These are phyloP conservation scores for Curvularia sp. DNA, from an alignment of 2,329 filamentous ascomycete genomes.

Conservation along the genomic window DNA sequence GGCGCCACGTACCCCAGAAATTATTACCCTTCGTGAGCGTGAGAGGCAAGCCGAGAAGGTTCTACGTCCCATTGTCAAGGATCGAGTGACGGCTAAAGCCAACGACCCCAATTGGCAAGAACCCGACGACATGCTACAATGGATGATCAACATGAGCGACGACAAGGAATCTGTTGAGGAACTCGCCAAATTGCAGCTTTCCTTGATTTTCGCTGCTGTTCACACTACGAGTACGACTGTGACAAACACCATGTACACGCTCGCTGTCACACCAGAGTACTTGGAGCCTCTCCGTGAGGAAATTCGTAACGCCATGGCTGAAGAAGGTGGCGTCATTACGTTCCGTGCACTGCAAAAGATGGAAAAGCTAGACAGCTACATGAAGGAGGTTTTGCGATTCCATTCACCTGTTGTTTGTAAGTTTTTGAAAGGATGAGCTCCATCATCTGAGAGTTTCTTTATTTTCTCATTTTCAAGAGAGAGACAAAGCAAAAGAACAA, in stretches of 20 bases:
- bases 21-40: slow-evolving; percentile 30
- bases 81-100: slow-evolving; percentile 32
- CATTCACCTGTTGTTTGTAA: slow-evolving; percentile 35
- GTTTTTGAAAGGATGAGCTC: slow-evolving; percentile 1
- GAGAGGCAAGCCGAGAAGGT: slow-evolving; percentile 23
- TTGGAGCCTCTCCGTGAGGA: slow-evolving; percentile 54
- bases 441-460: too few relatives aligned
- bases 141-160: slow-evolving; percentile 41
- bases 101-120: slow-evolving; percentile 41
- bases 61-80: slow-evolving; percentile 37
- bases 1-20: slow-evolving; percentile 35
- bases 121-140: slow-evolving; percentile 51
- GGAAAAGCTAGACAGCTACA: slow-evolving; percentile 48
- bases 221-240: slow-evolving; percentile 41
- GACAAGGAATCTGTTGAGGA: slow-evolving; percentile 11
- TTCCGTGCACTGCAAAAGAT: slow-evolving; percentile 43
- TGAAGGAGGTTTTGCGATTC: slow-evolving; percentile 46
- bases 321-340: slow-evolving; percentile 45
- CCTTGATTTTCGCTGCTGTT: slow-evolving; percentile 42
- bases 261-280: slow-evolving; percentile 50
- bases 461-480: not conserved
- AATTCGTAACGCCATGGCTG: slow-evolving; percentile 48
- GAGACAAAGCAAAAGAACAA: not conserved
- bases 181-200: slow-evolving; percentile 30
- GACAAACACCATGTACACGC: slow-evolving; percentile 41